Evolutionary conservation across 75 land plant species (phyloP).

Genomic region (Pinus albicaulis): DNA sequence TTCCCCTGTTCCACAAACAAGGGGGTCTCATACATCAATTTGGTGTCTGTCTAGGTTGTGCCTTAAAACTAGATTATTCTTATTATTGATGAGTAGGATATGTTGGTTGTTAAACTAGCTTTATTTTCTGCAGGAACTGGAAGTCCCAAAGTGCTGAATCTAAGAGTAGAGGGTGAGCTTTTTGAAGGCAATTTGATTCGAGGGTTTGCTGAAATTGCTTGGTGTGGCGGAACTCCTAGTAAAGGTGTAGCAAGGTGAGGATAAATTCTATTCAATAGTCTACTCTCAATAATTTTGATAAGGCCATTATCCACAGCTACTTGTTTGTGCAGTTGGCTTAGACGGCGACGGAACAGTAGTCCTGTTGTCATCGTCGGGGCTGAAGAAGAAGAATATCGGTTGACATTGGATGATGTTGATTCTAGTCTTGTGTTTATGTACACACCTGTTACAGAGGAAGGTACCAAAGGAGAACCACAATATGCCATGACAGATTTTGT

Average conservation of each 20-base stretch:
- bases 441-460: constrained; percentile 96
- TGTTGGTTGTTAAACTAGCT: constrained; percentile 4
- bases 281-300: not conserved
- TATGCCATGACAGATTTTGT: constrained; percentile 82
- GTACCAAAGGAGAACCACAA: constrained; percentile 90
- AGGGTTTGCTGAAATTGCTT: constrained; percentile 84
- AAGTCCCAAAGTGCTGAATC: constrained; percentile 73
- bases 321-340: constrained; percentile 67
- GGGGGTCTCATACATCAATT: too few relatives aligned
- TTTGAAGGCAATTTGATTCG: constrained; percentile 71
- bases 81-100: too few relatives aligned
- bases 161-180: constrained; percentile 82
- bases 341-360: constrained; percentile 70
- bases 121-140: constrained; percentile 59
- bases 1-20: too few relatives aligned
- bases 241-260: constrained; percentile 84
- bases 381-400: constrained; percentile 77
- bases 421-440: constrained; percentile 90
- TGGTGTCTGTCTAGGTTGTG: too few relatives aligned
- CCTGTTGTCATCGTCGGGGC: constrained; percentile 90
- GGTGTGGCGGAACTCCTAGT: constrained; percentile 98
- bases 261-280: constrained; percentile 2
- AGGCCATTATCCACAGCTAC: not conserved
- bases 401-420: constrained; percentile 79
- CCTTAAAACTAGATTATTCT: too few relatives aligned